A percentile compares a stretch with the other conserved stretches of the same genome.
Evolutionary conservation across 305 asterid genomes (phyloP).

Genomic region (Solanum hybrid): DNA sequence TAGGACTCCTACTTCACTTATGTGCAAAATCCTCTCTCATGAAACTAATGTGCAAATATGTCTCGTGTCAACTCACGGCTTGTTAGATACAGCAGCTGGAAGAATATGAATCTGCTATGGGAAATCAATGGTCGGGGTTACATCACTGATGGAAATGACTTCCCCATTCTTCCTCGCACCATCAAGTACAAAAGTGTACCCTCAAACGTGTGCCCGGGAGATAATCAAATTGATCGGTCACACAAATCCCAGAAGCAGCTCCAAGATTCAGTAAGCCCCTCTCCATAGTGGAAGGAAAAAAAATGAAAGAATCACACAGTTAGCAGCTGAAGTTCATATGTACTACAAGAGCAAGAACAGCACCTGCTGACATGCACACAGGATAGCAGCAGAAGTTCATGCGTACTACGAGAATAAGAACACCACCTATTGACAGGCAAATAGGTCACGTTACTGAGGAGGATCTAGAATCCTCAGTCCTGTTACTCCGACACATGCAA

Average conservation of each 20-base stretch:
- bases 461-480: constrained; percentile 48
- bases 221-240: constrained; percentile 7
- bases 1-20: constrained; percentile 29
- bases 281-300: constrained; percentile 25
- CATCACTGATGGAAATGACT: constrained; percentile 11
- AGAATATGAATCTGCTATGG: constrained; percentile 8
- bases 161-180: constrained; percentile 21
- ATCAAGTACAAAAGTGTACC: constrained; percentile 32
- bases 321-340: constrained; percentile 35
- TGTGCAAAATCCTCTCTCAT: constrained; percentile 36
- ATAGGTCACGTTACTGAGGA: constrained; percentile 36
- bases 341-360: constrained; percentile 13
- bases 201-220: constrained; percentile 18
- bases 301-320: constrained; percentile 71
- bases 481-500: constrained; percentile 87
- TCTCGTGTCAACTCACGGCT: constrained; percentile 17
- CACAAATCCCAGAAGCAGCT: constrained; percentile 28
- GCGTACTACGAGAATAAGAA: constrained; percentile 10
- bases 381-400: constrained; percentile 44
- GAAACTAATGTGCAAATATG: constrained; percentile 14
- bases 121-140: constrained; percentile 8
- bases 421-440: constrained; percentile 6
- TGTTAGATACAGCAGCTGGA: constrained; percentile 21
- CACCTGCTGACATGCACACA: constrained; percentile 2
- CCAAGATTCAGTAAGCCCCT: constrained; percentile 17